Conservation (phyloP, 1,284 basidiomycete genomes). For the Tylopilus orsonianus region DNA sequence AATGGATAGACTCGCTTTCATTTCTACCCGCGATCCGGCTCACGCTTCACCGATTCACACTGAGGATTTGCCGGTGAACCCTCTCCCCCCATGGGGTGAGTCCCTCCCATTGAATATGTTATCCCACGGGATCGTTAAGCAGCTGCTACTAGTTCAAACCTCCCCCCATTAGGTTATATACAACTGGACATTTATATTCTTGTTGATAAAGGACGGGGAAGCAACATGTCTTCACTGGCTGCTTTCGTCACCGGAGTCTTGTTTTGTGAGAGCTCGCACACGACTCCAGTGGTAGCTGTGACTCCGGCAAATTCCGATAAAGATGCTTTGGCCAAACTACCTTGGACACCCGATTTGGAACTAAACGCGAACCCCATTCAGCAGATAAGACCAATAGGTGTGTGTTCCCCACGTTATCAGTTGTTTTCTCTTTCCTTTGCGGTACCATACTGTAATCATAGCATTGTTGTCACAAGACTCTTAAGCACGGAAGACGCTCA, state of each 20-base stretch:
- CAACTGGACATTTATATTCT: not conserved
- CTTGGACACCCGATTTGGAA: not conserved
- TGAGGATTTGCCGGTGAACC: not conserved
- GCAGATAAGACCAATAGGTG: not conserved
- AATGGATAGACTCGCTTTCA: not conserved
- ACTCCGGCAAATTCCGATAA: too few species aligned
- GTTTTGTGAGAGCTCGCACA: not conserved
- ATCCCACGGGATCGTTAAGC: not conserved
- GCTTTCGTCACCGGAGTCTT: not conserved
- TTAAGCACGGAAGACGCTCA: not conserved
- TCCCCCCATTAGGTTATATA: not conserved
- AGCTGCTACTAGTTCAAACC: not conserved
- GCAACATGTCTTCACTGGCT: not conserved
- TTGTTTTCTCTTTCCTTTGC: not conserved
- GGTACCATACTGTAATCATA: not conserved
- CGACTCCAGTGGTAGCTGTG: too few species aligned
- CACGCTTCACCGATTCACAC: not conserved
- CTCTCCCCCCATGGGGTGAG: too few species aligned
- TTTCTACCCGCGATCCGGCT: not conserved
- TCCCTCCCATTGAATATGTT: not conserved
- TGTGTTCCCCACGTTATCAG: not conserved
- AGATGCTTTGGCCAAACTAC: not conserved
- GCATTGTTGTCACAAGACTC: slow-evolving; percentile 8
- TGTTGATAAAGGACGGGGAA: not conserved
- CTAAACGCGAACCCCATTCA: not conserved